A percentile compares a stretch with the other conserved stretches of the same genome.
phyloP scores from a whole-genome alignment of 163 green algal species.

The Scenedesmus sp. region DNA sequence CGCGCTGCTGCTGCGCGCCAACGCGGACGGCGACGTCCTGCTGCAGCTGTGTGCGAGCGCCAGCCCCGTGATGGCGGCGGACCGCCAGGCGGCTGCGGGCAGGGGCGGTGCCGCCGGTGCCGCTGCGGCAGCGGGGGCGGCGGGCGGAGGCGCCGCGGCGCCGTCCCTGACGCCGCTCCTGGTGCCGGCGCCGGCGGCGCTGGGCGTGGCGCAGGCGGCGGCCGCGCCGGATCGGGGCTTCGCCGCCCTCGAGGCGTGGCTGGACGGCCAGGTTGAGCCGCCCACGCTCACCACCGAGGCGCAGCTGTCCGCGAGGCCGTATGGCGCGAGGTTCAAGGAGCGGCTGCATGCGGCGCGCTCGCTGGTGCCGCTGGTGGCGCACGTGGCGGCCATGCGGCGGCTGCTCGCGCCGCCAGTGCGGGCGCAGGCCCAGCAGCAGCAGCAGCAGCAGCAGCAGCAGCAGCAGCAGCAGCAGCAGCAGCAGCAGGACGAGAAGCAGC shows the following conservation, averaged over 20 bases:
- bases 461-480: slow-evolving; percentile 9
- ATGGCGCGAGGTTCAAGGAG: no score
- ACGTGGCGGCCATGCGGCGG: slow-evolving; percentile 8
- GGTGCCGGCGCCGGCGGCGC: no score
- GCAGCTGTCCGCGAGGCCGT: no score
- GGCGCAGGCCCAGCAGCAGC: slow-evolving; percentile 1
- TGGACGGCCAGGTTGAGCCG: neutral
- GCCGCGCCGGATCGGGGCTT: neutral
- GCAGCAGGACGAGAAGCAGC: neutral
- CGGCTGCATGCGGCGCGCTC: neutral
- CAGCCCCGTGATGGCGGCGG: no score
- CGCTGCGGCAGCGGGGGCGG: neutral
- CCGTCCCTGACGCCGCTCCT: neutral
- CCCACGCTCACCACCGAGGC: neutral
- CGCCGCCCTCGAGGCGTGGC: neutral
- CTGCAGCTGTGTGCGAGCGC: slow-evolving; percentile 34
- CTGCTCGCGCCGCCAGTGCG: neutral
- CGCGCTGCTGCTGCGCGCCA: slow-evolving; percentile 19
- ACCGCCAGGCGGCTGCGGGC: no score
- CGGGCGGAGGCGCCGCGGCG: neutral
- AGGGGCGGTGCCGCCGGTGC: neutral
- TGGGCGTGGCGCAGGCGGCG: neutral
- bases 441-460: neutral
- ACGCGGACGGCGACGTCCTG: slow-evolving; percentile 30
- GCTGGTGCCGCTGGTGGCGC: neutral